Evolutionary conservation across 345 rosid species (phyloP).

Genomic region (Stellera chamaejasme): DNA sequence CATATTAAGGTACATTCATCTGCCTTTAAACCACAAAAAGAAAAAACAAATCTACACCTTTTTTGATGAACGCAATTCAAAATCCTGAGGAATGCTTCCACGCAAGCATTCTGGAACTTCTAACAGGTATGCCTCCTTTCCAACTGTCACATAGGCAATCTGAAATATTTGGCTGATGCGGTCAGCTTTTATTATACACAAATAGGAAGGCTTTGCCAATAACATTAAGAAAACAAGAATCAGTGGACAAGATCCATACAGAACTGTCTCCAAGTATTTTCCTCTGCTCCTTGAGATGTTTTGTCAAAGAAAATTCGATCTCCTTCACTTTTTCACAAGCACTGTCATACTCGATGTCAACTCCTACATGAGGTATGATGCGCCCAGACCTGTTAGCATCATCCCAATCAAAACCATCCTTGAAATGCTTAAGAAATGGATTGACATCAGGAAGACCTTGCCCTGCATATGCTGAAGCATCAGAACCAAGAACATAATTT

Average conservation of each 20-base stretch:
- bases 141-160: slow-evolving; percentile 87
- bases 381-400: slow-evolving; percentile 90
- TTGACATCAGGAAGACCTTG: slow-evolving; percentile 51
- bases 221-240: slow-evolving; percentile 10
- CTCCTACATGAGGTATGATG: slow-evolving; percentile 80
- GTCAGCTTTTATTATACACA: slow-evolving; percentile 15
- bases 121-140: slow-evolving; percentile 76
- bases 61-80: slow-evolving; percentile 90
- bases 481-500: slow-evolving; percentile 19
- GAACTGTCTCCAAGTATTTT: slow-evolving; percentile 73
- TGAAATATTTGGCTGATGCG: slow-evolving; percentile 25
- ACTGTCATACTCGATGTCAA: slow-evolving; percentile 67
- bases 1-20: background rate
- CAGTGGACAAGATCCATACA: slow-evolving; percentile 33
- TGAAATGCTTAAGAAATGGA: slow-evolving; percentile 61
- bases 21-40: background rate
- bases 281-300: slow-evolving; percentile 81
- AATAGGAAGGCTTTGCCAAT: background rate
- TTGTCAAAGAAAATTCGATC: slow-evolving; percentile 54
- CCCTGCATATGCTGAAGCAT: slow-evolving; percentile 35
- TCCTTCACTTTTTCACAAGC: slow-evolving; percentile 50
- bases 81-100: slow-evolving; percentile 67
- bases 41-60: slow-evolving; percentile 36
- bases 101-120: slow-evolving; percentile 83
- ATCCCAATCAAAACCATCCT: slow-evolving; percentile 91